Base-by-base conservation (phyloP, 2,329 filamentous ascomycete genomes). In the Colletotrichum liriopes region DNA sequence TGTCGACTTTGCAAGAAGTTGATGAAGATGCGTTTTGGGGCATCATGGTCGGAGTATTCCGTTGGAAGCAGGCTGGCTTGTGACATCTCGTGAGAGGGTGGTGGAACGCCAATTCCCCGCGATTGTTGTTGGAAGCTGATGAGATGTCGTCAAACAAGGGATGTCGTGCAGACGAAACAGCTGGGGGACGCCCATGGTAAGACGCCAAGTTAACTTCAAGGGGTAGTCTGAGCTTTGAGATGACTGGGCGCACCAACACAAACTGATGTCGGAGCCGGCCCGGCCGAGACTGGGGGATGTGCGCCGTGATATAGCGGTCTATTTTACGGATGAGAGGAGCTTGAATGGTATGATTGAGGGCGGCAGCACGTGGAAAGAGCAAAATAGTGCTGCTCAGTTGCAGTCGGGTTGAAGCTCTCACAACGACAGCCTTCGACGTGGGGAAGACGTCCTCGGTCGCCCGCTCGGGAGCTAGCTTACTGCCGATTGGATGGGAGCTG, bases 181-280 rank as follows among this genome's bases (percentile, higher is more conserved):
- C 29, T 9, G 41, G 23, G 51, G 18, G 12, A 12, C 35, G 47
- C 52, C 52, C 3, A 37, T 54, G 67, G 54, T 60, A 35, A 47
- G 20, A 37, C 37, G 5, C 47, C n/a, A 18, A 47, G 23, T 41
- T 39, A 35, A 39, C 43, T 63, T 69, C 18, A 39, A 43, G 70
- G 69, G 45, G 59, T 37, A 32, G 65, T 64, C 66, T 72, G 45
- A 59, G 45, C 58, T 20, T 58, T 68, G 69, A 59, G 69, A 71
- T 43, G 64, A 62, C 18, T 18, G 9, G 41, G 47, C 35, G 56
- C 64, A 67, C 23, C 41, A 62, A 39, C 5, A 18, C 61, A 8
- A 23, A 18, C 14, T 32, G 18, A 26, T 18, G 49, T 37, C 65
- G 59, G 70, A 41, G 29, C 69, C 52, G 59, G 52, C 29, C 64